Conservation (phyloP, 176 grass and related monocot species). For the Pharus latifolius region DNA sequence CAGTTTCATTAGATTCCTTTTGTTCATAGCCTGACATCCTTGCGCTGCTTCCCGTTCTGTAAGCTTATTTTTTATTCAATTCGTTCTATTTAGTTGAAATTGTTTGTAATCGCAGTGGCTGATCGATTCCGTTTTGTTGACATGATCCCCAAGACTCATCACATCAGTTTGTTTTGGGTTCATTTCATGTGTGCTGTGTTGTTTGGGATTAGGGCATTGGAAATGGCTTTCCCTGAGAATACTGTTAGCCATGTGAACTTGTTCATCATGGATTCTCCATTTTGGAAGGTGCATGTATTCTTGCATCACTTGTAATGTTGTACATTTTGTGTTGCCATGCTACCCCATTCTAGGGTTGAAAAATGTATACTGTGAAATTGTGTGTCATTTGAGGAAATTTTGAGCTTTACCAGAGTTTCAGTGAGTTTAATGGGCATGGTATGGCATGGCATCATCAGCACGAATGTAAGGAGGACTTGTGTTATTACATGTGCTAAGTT, state of each 20-base stretch:
- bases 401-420: background rate
- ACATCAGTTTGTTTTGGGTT: conserved; percentile 28
- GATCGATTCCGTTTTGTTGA: conserved; percentile 24
- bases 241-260: background rate
- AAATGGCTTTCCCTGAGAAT: conserved; percentile 16
- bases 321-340: background rate
- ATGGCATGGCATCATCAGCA: background rate
- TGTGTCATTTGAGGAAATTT: background rate
- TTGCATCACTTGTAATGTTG: background rate
- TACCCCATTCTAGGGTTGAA: background rate
- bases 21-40: conserved; percentile 81
- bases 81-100: conserved; percentile 60
- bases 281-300: background rate
- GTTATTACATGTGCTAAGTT: too few species aligned
- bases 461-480: background rate
- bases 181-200: conserved; percentile 29
- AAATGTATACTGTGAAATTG: background rate
- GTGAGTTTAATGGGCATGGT: too few species aligned
- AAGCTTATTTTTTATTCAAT: conserved; percentile 74
- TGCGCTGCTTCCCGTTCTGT: conserved; percentile 27
- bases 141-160: conserved; percentile 6
- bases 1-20: conserved; percentile 39
- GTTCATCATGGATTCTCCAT: background rate
- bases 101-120: conserved; percentile 33
- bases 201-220: conserved; percentile 26